A percentile compares a stretch with the other conserved stretches of the same genome.
Conservation (phyloP, 2,329 filamentous ascomycete genomes). For the Aspergillus pseudotamarii region DNA sequence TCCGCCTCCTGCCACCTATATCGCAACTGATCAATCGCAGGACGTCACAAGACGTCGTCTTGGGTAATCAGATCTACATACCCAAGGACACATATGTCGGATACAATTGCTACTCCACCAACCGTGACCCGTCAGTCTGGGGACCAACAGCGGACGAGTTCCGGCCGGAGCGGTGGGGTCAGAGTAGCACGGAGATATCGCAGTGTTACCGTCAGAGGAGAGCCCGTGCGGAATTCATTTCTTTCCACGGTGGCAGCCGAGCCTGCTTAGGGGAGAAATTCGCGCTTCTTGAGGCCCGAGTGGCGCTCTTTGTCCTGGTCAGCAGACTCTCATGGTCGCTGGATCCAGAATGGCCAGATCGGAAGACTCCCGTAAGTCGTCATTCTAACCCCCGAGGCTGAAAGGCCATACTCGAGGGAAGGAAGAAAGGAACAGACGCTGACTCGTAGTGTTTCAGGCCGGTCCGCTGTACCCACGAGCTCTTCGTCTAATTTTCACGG, state of each 20-base stretch:
- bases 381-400: not conserved
- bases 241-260: slow-evolving; percentile 46
- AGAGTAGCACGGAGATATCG: slow-evolving; percentile 35
- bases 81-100: slow-evolving; percentile 39
- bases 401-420: not conserved
- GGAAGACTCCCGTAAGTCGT: slow-evolving; percentile 27
- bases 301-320: slow-evolving; percentile 38
- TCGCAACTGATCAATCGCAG: not conserved
- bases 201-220: slow-evolving; percentile 39
- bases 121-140: slow-evolving; percentile 36
- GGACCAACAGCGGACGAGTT: slow-evolving; percentile 41
- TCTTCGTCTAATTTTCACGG: not conserved
- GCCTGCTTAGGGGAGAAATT: slow-evolving; percentile 48
- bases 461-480: not conserved
- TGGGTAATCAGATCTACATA: slow-evolving; percentile 28
- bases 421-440: not conserved
- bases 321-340: slow-evolving; percentile 31
- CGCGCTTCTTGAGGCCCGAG: slow-evolving; percentile 42
- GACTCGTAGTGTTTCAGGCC: not conserved
- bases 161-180: slow-evolving; percentile 41
- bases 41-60: slow-evolving; percentile 2
- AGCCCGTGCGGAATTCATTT: slow-evolving; percentile 44
- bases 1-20: not conserved
- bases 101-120: slow-evolving; percentile 40
- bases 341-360: slow-evolving; percentile 37